These are phyloP conservation scores for Rosa rugosa DNA, from an alignment of 306 rosid species.

Conservation along the genomic window DNA sequence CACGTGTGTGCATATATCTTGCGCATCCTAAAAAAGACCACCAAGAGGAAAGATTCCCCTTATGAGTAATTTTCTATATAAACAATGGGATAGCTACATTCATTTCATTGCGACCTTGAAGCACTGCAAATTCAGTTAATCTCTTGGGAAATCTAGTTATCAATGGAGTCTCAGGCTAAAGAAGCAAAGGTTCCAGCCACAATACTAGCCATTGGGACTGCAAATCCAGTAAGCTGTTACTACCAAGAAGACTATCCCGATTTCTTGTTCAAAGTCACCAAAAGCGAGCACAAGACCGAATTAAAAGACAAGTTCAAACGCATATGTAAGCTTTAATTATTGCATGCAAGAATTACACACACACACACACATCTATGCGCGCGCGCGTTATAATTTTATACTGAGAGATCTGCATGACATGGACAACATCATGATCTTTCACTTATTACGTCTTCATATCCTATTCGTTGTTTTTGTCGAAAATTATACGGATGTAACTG, in stretches of 20 bases:
- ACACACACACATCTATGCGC: too few relatives aligned
- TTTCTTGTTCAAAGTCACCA: constrained; percentile 39
- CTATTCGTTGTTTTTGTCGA: too few relatives aligned
- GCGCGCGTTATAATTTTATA: too few relatives aligned
- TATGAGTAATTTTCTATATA: too few relatives aligned
- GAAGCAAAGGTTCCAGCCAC: constrained; percentile 24
- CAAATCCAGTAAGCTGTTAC: constrained; percentile 31
- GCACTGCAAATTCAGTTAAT: not conserved
- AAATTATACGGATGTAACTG: too few relatives aligned
- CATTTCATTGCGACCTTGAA: not conserved
- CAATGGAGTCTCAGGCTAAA: constrained; percentile 1
- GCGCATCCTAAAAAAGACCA: too few relatives aligned
- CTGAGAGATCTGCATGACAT: not conserved
- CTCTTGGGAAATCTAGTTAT: not conserved
- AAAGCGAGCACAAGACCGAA: constrained; percentile 27
- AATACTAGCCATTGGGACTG: constrained; percentile 40
- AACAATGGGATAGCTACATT: not conserved
- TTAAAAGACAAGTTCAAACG: constrained; percentile 41
- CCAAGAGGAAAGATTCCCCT: not conserved
- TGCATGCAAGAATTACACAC: too few relatives aligned
- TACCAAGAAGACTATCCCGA: constrained; percentile 38
- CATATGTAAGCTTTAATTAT: constrained; percentile 33
- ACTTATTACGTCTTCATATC: too few relatives aligned
- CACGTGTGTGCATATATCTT: too few relatives aligned
- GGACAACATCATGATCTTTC: too few relatives aligned